Conservation (phyloP, 192 early-diverging fungal species). For the Coemansia sp. region DNA sequence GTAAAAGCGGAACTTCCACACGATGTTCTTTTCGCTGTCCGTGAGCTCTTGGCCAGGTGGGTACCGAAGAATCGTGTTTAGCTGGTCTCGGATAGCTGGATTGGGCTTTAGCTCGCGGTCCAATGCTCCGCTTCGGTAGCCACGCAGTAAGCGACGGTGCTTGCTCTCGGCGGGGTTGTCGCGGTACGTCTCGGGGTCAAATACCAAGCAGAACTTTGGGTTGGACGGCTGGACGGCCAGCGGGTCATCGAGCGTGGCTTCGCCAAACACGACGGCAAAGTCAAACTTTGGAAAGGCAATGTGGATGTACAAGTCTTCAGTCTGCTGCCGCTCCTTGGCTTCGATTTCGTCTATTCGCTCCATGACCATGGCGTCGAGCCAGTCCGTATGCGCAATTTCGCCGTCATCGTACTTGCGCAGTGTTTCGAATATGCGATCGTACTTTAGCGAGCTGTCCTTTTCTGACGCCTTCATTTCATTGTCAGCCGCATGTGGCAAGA, state of each 20-base stretch:
- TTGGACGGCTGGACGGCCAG: conserved; percentile 30
- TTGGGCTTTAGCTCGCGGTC: conserved; percentile 98
- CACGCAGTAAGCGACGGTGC: conserved; percentile 86
- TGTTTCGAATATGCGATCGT: conserved; percentile 83
- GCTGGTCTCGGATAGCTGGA: conserved; percentile 91
- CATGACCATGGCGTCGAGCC: conserved; percentile 92
- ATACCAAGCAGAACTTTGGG: conserved; percentile 61
- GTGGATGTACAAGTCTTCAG: conserved; percentile 71
- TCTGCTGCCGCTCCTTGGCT: conserved; percentile 56
- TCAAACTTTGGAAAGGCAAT: conserved; percentile 95
- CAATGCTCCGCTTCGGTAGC: conserved; percentile 86
- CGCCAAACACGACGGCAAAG: conserved; percentile 94
- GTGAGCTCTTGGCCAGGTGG: conserved; percentile 87
- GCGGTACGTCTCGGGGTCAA: conserved; percentile 83
- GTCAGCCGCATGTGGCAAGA: neutral
- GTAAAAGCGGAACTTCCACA: conserved; percentile 99
- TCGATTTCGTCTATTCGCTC: conserved; percentile 86
- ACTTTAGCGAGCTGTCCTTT: conserved; percentile 49
- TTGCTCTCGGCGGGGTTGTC: conserved; percentile 98
- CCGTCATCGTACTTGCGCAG: conserved; percentile 86
- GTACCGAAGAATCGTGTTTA: conserved; percentile 92
- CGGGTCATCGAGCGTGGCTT: conserved; percentile 60
- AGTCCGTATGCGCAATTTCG: conserved; percentile 84
- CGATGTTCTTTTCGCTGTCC: conserved; percentile 88
- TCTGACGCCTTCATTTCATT: conserved; percentile 6